phyloP scores from a whole-genome alignment of 2,329 filamentous ascomycete genomes.

The Sclerotinia minor region DNA sequence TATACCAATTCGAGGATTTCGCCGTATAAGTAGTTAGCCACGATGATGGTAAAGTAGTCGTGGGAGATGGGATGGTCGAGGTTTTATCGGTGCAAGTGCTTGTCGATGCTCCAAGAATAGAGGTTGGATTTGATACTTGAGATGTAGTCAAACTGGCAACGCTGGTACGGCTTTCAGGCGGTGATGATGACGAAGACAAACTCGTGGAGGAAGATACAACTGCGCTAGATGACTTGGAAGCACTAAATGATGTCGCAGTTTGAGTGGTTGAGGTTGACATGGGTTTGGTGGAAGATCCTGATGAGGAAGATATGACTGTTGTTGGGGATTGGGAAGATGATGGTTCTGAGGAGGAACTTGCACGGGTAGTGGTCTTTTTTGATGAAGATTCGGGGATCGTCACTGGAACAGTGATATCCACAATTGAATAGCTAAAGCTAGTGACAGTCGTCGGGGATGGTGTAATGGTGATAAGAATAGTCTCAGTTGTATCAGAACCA shows the following conservation, averaged over 20 bases:
- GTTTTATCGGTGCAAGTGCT: conserved; percentile 7
- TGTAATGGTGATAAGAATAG: conserved; percentile 35
- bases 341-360: neutral
- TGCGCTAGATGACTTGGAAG: neutral
- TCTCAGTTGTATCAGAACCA: conserved; percentile 36
- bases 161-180: neutral
- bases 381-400: conserved; percentile 26
- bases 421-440: conserved; percentile 37
- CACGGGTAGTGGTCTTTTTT: conserved; percentile 18
- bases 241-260: neutral
- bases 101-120: neutral
- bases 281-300: neutral
- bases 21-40: conserved; percentile 24
- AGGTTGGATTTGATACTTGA: neutral
- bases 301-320: conserved; percentile 3
- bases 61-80: conserved; percentile 18
- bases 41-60: neutral
- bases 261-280: conserved; percentile 10
- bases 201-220: neutral
- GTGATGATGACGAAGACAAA: neutral
- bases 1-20: conserved; percentile 13
- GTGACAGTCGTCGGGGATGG: conserved; percentile 32
- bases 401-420: conserved; percentile 36
- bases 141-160: neutral
- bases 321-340: neutral